Evolutionary conservation across 345 rosid genomes (phyloP), one percentile per base, ranked within the genome.

Genomic region (Hibiscus mutabilis): DNA sequence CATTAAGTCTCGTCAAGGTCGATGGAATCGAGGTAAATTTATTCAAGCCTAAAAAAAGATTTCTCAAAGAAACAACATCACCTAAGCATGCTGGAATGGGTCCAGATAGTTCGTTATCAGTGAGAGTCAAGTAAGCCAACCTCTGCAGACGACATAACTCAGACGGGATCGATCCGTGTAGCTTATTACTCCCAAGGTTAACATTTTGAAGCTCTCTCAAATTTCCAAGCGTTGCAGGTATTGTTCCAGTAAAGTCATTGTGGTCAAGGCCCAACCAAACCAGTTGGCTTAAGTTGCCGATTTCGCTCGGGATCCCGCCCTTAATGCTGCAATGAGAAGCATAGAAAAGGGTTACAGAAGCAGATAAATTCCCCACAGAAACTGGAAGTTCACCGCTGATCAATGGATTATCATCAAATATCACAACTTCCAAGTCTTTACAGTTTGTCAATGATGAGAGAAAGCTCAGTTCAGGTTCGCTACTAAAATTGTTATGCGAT

Each of bases 1-100:
- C 60, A 49, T n/a, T 1, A 6, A 78, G 77, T 66, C 1, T 65
- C 40, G 75, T 70, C 14, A 80, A 44, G 8, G 75, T 24, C 0
- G 78, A 76, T 2, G 83, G 78, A n/a, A 80, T 59, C 1, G 22
- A 9, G 19, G 76, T 68, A 4, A 80, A 64, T 1, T 35, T 52
- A 19, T 76, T 76, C 57, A 63, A 72, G n/a, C 21, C 6, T 56
- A 66, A 60, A 3, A 13, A 35, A 10, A 76, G 68, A 1, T 4
- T 1, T 5, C 76, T 58, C 31, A 76, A 9, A 51, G 73, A 46
- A 11, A n/a, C 57, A 0, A 76, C 3, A 25, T 60, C 56, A 8
- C 60, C 67, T 15, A 76, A 33, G 58, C 79, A 76, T 7, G 27
- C 5, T 3, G 76, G 79, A 1, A 76, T 18, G 0, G 62, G 24